phyloP scores from a whole-genome alignment of 306 rosid species.

The Vigna radiata region DNA sequence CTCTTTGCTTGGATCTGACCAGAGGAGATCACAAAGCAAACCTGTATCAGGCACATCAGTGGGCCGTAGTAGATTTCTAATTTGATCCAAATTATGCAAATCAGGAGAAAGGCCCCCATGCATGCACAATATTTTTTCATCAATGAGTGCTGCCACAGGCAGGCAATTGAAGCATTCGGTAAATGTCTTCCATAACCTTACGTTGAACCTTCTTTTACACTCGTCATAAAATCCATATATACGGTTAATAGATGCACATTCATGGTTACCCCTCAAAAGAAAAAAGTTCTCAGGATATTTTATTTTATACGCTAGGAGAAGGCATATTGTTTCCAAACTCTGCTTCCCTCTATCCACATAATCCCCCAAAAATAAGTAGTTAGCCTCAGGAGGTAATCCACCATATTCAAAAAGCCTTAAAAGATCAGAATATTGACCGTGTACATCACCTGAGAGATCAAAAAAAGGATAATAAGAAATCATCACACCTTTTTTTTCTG shows the following conservation, averaged over 20 bases:
- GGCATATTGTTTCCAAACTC: slow-evolving; percentile 63
- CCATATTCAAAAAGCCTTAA: slow-evolving; percentile 79
- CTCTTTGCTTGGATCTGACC: slow-evolving; percentile 92
- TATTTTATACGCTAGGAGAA: slow-evolving; percentile 53
- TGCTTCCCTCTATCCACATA: slow-evolving; percentile 69
- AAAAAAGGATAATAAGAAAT: slow-evolving; percentile 26
- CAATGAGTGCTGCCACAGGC: slow-evolving; percentile 89
- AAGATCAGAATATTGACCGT: slow-evolving; percentile 81
- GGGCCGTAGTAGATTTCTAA: slow-evolving; percentile 71
- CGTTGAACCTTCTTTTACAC: slow-evolving; percentile 88
- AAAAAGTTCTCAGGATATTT: slow-evolving; percentile 59
- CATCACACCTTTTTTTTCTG: slow-evolving; percentile 14
- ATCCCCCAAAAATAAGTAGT: slow-evolving; percentile 78
- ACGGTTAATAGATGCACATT: slow-evolving; percentile 91
- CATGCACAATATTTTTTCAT: slow-evolving; percentile 88
- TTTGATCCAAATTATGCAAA: slow-evolving; percentile 68
- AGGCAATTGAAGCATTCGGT: slow-evolving; percentile 85
- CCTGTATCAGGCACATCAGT: slow-evolving; percentile 88
- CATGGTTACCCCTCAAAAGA: slow-evolving; percentile 71
- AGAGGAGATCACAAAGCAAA: slow-evolving; percentile 89
- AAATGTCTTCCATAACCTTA: slow-evolving; percentile 82
- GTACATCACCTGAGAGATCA: slow-evolving; percentile 73
- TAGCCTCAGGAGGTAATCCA: slow-evolving; percentile 83
- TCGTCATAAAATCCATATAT: slow-evolving; percentile 92
- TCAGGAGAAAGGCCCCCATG: slow-evolving; percentile 94